phyloP scores from a whole-genome alignment of 2,329 filamentous ascomycete species.

The Bipolaris oryzae region DNA sequence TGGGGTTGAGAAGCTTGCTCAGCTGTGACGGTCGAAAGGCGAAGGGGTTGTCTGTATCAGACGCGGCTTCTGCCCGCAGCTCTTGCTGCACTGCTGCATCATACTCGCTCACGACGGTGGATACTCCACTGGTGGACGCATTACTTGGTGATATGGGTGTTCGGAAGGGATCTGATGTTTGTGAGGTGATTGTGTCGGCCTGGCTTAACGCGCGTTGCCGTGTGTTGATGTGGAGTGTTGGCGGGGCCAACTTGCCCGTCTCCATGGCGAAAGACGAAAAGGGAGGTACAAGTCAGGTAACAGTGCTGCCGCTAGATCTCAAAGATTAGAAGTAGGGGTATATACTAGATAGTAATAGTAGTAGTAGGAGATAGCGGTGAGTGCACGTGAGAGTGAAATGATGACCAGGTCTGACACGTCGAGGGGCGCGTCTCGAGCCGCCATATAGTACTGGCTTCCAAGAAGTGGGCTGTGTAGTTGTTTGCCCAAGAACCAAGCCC shows the following conservation, averaged over 20 bases:
- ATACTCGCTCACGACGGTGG: conserved; percentile 39
- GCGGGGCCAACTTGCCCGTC: conserved; percentile 33
- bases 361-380: not conserved
- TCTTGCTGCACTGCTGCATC: conserved; percentile 32
- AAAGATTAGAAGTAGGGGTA: not conserved
- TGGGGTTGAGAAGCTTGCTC: conserved; percentile 60
- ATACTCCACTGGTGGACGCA: conserved; percentile 14
- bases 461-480: conserved; percentile 23
- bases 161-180: conserved; percentile 32
- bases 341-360: too few species aligned
- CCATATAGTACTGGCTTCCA: conserved; percentile 17
- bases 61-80: conserved; percentile 35
- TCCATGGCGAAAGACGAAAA: conserved; percentile 24
- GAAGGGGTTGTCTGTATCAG: conserved; percentile 54
- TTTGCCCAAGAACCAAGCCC: conserved; percentile 14
- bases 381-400: not conserved
- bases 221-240: conserved; percentile 35
- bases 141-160: conserved; percentile 35
- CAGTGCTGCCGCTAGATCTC: not conserved
- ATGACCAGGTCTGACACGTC: not conserved
- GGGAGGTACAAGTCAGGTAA: not conserved
- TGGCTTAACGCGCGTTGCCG: conserved; percentile 33
- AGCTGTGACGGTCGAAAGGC: conserved; percentile 62
- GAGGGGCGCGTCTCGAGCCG: conserved; percentile 8
- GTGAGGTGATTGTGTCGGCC: conserved; percentile 33